Evolutionary conservation across 352 stramenopile genomes (phyloP).

Genomic region (Phytophthora tentaculata): DNA sequence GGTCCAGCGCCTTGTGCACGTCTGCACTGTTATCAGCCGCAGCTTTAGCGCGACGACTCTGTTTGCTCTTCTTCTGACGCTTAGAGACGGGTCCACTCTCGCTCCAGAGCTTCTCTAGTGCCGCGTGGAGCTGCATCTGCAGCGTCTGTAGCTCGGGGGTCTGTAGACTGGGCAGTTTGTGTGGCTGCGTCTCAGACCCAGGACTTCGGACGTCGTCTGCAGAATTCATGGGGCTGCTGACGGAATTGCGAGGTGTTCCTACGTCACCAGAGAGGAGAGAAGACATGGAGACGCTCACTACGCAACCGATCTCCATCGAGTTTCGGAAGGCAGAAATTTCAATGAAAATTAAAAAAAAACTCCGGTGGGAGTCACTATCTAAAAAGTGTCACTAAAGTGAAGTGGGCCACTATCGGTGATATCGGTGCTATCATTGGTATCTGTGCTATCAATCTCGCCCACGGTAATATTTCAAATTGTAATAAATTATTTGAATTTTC

Average conservation of each 20-base stretch:
- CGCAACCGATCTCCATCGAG: too few relatives aligned
- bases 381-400: too few relatives aligned
- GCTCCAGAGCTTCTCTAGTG: conserved; percentile 42
- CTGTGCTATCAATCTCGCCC: too few relatives aligned
- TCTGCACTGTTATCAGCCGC: conserved; percentile 29
- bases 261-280: conserved; percentile 54
- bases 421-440: too few relatives aligned
- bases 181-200: conserved; percentile 8
- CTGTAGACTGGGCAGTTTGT: conserved; percentile 22
- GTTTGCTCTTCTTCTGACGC: conserved; percentile 73
- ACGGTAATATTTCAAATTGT: too few relatives aligned
- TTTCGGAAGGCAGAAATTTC: too few relatives aligned
- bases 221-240: conserved; percentile 59
- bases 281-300: too few relatives aligned
- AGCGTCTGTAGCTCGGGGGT: conserved; percentile 49
- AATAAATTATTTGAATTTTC: too few relatives aligned
- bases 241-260: conserved; percentile 14
- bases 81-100: conserved; percentile 49
- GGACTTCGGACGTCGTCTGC: conserved; percentile 38
- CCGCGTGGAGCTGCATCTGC: conserved; percentile 47
- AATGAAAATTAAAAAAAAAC: too few relatives aligned
- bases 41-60: conserved; percentile 32
- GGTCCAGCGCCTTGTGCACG: conserved; percentile 43
- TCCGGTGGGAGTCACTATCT: too few relatives aligned
- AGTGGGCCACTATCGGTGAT: too few relatives aligned